Percentiles rank a stretch among this genome's conserved stretches.
Conservation (phyloP, 1,139 yeast species). For the Taphrina deformans region DNA sequence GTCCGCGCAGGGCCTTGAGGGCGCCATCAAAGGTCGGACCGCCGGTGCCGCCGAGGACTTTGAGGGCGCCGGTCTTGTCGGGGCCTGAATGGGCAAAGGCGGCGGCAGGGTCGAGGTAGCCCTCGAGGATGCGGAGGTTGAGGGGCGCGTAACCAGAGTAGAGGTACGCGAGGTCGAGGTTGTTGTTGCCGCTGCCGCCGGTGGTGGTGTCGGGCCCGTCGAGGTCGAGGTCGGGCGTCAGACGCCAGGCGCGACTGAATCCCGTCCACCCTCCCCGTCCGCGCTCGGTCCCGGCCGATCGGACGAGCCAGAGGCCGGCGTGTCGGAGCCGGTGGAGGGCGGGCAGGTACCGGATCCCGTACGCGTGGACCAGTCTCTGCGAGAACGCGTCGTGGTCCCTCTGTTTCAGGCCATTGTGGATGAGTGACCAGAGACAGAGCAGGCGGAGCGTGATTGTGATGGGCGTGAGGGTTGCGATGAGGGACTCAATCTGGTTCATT, state of each 20-base stretch:
- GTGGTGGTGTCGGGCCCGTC: not conserved
- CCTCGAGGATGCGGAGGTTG: conserved; percentile 49
- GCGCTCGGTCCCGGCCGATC: conserved; percentile 35
- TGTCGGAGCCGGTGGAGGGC: conserved; percentile 49
- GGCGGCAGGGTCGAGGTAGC: conserved; percentile 43
- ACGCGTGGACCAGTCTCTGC: conserved; percentile 56
- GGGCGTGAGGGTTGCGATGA: conserved; percentile 52
- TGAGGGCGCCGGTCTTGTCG: too few relatives aligned
- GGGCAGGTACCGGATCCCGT: conserved; percentile 56
- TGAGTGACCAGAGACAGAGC: conserved; percentile 57
- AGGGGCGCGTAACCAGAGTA: conserved; percentile 55
- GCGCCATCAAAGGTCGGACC: conserved; percentile 42
- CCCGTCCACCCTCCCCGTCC: conserved; percentile 26
- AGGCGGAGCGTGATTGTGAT: conserved; percentile 52
- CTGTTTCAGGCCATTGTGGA: conserved; percentile 65
- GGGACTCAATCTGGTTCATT: conserved; percentile 52
- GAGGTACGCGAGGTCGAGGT: conserved; percentile 45
- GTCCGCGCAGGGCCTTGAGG: conserved; percentile 46
- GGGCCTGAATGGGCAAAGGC: not conserved
- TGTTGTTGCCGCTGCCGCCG: not conserved
- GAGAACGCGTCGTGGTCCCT: conserved; percentile 57
- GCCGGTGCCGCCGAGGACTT: not conserved
- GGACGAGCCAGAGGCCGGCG: conserved; percentile 47
- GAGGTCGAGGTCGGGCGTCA: conserved; percentile 42
- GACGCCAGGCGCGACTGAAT: conserved; percentile 40